Conservation (phyloP, 2,329 filamentous ascomycete genomes). For the Seiridium unicorne region DNA sequence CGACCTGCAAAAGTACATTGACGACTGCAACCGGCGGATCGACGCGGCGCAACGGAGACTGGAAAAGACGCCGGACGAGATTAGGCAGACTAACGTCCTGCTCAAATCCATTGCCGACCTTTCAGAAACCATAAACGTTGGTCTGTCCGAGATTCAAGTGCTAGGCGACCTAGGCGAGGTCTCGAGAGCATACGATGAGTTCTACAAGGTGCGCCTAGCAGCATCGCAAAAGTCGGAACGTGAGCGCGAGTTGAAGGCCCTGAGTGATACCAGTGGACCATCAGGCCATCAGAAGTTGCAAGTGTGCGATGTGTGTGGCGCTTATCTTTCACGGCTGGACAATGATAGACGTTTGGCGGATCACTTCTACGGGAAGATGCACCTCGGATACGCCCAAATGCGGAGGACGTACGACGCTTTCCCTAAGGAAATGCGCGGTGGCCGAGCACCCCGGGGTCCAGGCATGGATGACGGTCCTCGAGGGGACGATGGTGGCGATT, state of each 20-base stretch:
- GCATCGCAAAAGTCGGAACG: slow-evolving; percentile 79
- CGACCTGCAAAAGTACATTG: slow-evolving; percentile 94
- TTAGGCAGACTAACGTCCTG: slow-evolving; percentile 87
- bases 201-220: slow-evolving; percentile 79
- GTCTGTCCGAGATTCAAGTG: slow-evolving; percentile 81
- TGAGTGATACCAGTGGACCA: slow-evolving; percentile 89
- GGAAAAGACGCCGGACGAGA: slow-evolving; percentile 98
- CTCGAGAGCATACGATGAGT: slow-evolving; percentile 79
- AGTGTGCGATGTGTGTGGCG: slow-evolving; percentile 97
- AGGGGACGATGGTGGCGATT: slow-evolving; percentile 43
- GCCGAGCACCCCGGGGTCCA: slow-evolving; percentile 55
- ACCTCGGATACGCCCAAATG: slow-evolving; percentile 97
- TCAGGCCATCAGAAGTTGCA: slow-evolving; percentile 97
- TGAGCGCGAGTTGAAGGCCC: slow-evolving; percentile 83
- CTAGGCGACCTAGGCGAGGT: slow-evolving; percentile 81
- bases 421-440: slow-evolving; percentile 79
- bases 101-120: slow-evolving; percentile 86
- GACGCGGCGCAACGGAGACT: slow-evolving; percentile 84
- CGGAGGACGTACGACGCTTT: slow-evolving; percentile 88
- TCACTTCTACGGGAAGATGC: slow-evolving; percentile 99
- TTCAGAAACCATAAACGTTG: slow-evolving; percentile 72
- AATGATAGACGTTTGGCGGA: slow-evolving; percentile 93
- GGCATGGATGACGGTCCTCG: slow-evolving; percentile 45
- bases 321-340: slow-evolving; percentile 87
- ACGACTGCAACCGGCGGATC: slow-evolving; percentile 93